These are phyloP conservation scores for Knufia fluminis DNA, from an alignment of 2,329 filamentous ascomycete genomes.

Conservation along the genomic window DNA sequence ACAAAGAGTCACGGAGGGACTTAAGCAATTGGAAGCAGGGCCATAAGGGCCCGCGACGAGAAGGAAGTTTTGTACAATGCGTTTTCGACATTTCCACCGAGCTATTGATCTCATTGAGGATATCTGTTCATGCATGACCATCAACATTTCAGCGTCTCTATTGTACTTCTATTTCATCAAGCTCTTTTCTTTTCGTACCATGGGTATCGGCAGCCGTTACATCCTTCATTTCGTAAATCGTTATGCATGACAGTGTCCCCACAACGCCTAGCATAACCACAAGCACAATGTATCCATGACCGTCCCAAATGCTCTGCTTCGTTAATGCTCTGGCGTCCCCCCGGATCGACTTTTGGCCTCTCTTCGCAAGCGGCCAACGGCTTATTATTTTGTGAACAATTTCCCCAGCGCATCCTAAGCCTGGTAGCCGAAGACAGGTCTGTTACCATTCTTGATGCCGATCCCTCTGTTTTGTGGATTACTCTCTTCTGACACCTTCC, in stretches of 20 bases:
- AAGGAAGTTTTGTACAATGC: no score
- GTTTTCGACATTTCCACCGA: no score
- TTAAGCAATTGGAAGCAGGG: no score
- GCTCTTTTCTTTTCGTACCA: neutral
- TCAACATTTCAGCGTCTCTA: neutral
- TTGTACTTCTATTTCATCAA: conserved; percentile 1
- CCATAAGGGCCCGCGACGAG: no score
- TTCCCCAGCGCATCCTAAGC: no score
- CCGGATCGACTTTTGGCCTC: no score
- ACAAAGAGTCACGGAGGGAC: no score
- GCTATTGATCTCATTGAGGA: no score
- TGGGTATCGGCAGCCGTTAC: neutral
- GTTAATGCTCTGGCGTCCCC: no score
- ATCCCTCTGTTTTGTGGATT: neutral
- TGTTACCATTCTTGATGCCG: neutral
- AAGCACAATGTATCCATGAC: neutral
- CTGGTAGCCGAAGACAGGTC: conserved; percentile 8
- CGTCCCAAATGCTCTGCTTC: neutral
- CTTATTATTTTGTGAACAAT: no score
- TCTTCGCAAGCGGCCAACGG: no score
- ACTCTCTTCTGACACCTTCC: neutral
- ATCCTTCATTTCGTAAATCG: neutral
- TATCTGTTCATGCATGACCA: neutral
- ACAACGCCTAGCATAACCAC: conserved; percentile 2
- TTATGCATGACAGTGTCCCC: neutral